Conservation (phyloP, 1,284 basidiomycete species). For the Ustilago nuda region DNA sequence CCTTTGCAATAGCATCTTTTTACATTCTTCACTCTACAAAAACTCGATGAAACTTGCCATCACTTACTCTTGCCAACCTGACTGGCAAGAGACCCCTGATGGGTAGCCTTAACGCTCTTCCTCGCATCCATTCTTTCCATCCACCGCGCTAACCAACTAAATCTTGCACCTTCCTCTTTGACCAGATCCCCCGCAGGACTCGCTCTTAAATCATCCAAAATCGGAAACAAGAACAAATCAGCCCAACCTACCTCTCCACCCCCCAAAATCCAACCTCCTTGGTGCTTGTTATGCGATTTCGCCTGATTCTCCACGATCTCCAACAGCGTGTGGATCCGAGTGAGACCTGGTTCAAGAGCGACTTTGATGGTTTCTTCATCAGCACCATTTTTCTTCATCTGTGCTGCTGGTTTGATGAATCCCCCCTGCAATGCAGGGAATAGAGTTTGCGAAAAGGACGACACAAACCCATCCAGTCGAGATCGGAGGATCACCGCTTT, state of each 20-base stretch:
- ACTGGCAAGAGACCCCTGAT: slow-evolving; percentile 14
- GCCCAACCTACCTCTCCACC: slow-evolving; percentile 27
- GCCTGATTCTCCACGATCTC: slow-evolving; percentile 38
- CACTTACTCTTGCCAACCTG: slow-evolving; percentile 6
- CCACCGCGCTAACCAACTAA: slow-evolving; percentile 30
- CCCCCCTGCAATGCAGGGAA: slow-evolving; percentile 38
- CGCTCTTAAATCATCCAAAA: slow-evolving; percentile 33
- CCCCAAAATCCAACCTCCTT: slow-evolving; percentile 21
- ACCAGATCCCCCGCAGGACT: slow-evolving; percentile 17
- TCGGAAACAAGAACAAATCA: slow-evolving; percentile 49
- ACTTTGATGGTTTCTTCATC: slow-evolving; percentile 35
- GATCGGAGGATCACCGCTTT: slow-evolving; percentile 11
- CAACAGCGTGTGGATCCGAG: slow-evolving; percentile 15
- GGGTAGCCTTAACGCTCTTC: slow-evolving; percentile 19
- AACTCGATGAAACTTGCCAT: background rate
- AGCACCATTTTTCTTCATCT: slow-evolving; percentile 43
- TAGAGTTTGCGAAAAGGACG: slow-evolving; percentile 29
- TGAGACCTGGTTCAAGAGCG: slow-evolving; percentile 23
- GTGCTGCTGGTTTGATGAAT: slow-evolving; percentile 34
- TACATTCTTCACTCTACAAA: background rate
- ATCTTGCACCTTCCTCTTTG: slow-evolving; percentile 18
- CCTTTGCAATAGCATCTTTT: background rate
- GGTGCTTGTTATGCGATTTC: background rate
- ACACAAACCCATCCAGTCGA: slow-evolving; percentile 24
- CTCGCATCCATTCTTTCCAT: slow-evolving; percentile 26